Evolutionary conservation across 2,329 filamentous ascomycete genomes (phyloP), one percentile per base, ranked within the genome.

Genomic region (Paecilomyces sp.): DNA sequence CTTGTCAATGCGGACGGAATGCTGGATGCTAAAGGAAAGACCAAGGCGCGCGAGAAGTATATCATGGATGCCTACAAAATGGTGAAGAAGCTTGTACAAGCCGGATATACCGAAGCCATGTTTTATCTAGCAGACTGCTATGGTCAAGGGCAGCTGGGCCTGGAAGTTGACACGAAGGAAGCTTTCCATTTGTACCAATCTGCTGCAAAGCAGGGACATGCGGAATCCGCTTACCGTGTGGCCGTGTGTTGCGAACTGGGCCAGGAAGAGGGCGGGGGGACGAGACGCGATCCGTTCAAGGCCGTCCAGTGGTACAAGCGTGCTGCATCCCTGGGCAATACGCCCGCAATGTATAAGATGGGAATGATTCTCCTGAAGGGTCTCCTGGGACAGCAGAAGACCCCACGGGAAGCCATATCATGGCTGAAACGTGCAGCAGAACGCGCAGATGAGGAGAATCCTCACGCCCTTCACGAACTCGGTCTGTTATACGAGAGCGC

Each of bases 231-330:
- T 0, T 99, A 97, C 74, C 86, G 94, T 58, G 96, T 94, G 28
- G 94, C 94, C 0, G 93, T 99, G 0, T 99, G 94, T 78, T 97
- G 94, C 71, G 94, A 99, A 73, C 91, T 99, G 67, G 94, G 94
- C 3, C 87, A 92, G 59, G 93, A 97, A 71, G 92, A 96, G 68
- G 93, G 92, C 31, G 94, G 94, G 57, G 94, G 94, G 25, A 97
- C 94, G 0, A 87, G 91, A 60, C 90, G 89, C 67, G 94, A 99
- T 70, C 91, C 91, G 0, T 77, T 93, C 65, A 97, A 97, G 76
- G 93, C 94, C 1, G 92, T 97, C 22, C 93, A 97, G 74, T 99
- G 94, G 94, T 99, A 99, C 76, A 92, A 93, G 73, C 89, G 92
- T 52, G 92, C 94, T 6, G 93, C 94, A 11, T 88, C 89, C 12